These are phyloP conservation scores for Saussurea involucrata DNA, from an alignment of 129 eudicot genomes.

Conservation along the genomic window DNA sequence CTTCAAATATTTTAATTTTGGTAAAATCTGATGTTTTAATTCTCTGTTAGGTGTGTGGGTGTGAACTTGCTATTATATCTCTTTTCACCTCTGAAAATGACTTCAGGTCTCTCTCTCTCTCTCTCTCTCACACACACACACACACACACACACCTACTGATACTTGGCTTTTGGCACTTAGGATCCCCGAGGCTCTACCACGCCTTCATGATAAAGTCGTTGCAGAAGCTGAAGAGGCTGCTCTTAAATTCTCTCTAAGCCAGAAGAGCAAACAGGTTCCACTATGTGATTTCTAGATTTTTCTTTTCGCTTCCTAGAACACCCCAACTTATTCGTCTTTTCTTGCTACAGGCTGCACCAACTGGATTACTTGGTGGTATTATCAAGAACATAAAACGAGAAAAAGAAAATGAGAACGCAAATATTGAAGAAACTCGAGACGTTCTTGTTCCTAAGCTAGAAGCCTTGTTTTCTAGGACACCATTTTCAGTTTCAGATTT, in stretches of 20 bases:
- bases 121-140: constrained; percentile 11
- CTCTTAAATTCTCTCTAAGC: constrained; percentile 39
- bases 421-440: constrained; percentile 46
- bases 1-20: not conserved
- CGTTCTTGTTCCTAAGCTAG: constrained; percentile 48
- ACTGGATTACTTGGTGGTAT: constrained; percentile 64
- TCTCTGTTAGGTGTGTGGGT: constrained; percentile 59
- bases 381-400: constrained; percentile 68
- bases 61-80: constrained; percentile 81
- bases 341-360: constrained; percentile 39
- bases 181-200: constrained; percentile 79
- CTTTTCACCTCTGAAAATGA: constrained; percentile 85
- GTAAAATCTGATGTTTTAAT: constrained; percentile 12
- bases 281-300: constrained; percentile 10
- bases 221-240: constrained; percentile 70
- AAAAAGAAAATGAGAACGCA: constrained; percentile 38
- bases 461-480: constrained; percentile 69
- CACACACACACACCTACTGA: not conserved
- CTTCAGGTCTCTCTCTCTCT: constrained; percentile 68
- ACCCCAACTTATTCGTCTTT: constrained; percentile 4
- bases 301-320: constrained; percentile 6
- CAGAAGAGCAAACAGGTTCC: constrained; percentile 67
- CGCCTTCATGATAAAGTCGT: constrained; percentile 77
- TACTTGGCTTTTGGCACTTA: constrained; percentile 25
- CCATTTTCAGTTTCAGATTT: constrained; percentile 59